Conservation (phyloP, 2,329 filamentous ascomycete genomes). For the Pseudohalonectria lignicola region DNA sequence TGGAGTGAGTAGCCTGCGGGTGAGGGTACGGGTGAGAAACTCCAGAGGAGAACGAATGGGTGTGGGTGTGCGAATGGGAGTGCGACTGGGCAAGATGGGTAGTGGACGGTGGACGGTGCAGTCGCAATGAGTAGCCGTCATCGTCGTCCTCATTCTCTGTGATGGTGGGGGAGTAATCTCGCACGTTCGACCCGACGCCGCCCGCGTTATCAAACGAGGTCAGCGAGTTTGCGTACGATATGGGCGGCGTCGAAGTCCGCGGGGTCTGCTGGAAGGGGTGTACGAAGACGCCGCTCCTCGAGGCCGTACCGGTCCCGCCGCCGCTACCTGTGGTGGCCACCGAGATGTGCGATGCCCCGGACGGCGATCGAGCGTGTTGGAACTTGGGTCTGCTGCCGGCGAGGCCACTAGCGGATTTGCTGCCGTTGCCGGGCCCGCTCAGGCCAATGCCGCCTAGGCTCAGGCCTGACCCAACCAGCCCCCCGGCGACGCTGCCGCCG, state of each 20-base stretch:
- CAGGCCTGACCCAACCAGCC: not conserved
- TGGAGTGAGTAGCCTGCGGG: slow-evolving; percentile 14
- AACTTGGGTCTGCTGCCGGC: slow-evolving; percentile 22
- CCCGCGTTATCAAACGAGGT: slow-evolving; percentile 35
- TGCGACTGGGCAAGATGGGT: slow-evolving; percentile 4
- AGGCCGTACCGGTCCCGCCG: slow-evolving; percentile 23
- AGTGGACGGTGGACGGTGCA: slow-evolving; percentile 4
- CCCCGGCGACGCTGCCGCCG: slow-evolving; percentile 3
- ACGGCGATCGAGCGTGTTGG: slow-evolving; percentile 47
- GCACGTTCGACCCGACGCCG: slow-evolving; percentile 17
- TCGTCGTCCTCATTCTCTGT: slow-evolving; percentile 39
- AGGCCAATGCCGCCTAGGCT: not conserved
- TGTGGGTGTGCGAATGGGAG: slow-evolving; percentile 5
- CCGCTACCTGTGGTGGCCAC: slow-evolving; percentile 43
- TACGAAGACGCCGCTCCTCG: slow-evolving; percentile 38
- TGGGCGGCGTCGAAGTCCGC: slow-evolving; percentile 46
- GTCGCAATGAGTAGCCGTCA: slow-evolving; percentile 6
- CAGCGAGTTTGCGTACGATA: slow-evolving; percentile 46
- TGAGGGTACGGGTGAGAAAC: slow-evolving; percentile 9
- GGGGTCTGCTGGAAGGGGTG: slow-evolving; percentile 57
- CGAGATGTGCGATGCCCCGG: slow-evolving; percentile 45
- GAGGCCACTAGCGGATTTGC: slow-evolving; percentile 4
- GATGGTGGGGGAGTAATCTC: slow-evolving; percentile 45
- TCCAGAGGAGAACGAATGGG: not conserved
- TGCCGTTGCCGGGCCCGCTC: too few relatives aligned